These are phyloP conservation scores for Oropetium thomaeum DNA, from an alignment of 176 grass and related monocot genomes.

Conservation along the genomic window DNA sequence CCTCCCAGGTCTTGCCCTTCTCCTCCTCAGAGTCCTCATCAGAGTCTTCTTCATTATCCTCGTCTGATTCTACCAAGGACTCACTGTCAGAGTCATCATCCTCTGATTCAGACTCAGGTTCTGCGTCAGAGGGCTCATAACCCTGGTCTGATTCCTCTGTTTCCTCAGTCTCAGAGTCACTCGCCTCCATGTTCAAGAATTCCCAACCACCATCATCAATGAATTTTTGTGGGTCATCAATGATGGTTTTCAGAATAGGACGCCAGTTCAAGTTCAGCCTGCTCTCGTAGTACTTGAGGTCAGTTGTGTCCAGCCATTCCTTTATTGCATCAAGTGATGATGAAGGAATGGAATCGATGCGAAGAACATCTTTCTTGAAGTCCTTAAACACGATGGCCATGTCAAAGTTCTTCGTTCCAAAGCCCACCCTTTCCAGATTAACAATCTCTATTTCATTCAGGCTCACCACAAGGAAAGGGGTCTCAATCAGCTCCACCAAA, in stretches of 20 bases:
- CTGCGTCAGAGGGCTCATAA: slow-evolving; percentile 75
- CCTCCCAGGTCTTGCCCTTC: slow-evolving; percentile 94
- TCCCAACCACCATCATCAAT: slow-evolving; percentile 87
- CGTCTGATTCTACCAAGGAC: slow-evolving; percentile 67
- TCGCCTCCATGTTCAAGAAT: slow-evolving; percentile 90
- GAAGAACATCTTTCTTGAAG: slow-evolving; percentile 86
- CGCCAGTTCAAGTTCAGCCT: slow-evolving; percentile 90
- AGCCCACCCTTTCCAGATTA: slow-evolving; percentile 85
- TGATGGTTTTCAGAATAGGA: slow-evolving; percentile 86
- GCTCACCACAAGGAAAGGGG: slow-evolving; percentile 73
- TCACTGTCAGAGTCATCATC: slow-evolving; percentile 52
- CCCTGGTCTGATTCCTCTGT: slow-evolving; percentile 82
- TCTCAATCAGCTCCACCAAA: slow-evolving; percentile 80
- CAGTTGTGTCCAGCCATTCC: slow-evolving; percentile 94
- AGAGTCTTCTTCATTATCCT: slow-evolving; percentile 33
- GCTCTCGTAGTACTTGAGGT: slow-evolving; percentile 93
- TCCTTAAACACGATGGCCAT: slow-evolving; percentile 96
- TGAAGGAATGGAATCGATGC: slow-evolving; percentile 83
- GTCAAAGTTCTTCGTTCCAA: slow-evolving; percentile 88
- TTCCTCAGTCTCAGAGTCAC: slow-evolving; percentile 75
- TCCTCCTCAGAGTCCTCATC: slow-evolving; percentile 84
- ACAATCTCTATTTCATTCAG: slow-evolving; percentile 91
- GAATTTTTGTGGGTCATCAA: slow-evolving; percentile 80
- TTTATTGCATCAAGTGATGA: slow-evolving; percentile 72
- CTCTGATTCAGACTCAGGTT: slow-evolving; percentile 67